Percentiles rank a stretch among this genome's conserved stretches.
These are phyloP conservation scores for Dicorynia guianensis DNA, from an alignment of 306 rosid species.

Conservation along the genomic window DNA sequence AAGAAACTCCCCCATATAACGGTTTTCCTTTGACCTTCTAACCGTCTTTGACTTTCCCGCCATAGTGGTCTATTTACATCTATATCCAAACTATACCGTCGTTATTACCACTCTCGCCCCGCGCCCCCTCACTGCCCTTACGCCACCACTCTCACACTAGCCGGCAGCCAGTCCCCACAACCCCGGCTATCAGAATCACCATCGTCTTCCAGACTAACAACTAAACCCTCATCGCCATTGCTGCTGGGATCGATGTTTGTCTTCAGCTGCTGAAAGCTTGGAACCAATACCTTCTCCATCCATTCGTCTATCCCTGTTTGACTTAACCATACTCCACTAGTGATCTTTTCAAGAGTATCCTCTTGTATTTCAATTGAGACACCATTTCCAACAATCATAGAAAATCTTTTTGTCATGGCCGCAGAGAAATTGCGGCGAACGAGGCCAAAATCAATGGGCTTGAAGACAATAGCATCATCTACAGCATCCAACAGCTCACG, in stretches of 20 bases:
- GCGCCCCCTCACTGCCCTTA: constrained; percentile 39
- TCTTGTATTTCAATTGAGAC: constrained; percentile 74
- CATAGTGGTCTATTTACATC: constrained; percentile 74
- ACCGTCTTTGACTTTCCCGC: constrained; percentile 55
- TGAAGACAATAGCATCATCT: constrained; percentile 80
- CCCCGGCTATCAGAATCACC: constrained; percentile 53
- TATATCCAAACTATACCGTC: constrained; percentile 47
- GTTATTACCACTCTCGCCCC: constrained; percentile 47
- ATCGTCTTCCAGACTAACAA: constrained; percentile 74
- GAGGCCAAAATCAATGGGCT: constrained; percentile 65
- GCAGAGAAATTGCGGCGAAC: constrained; percentile 57
- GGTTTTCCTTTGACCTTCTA: constrained; percentile 46
- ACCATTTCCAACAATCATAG: constrained; percentile 60
- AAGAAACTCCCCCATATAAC: constrained; percentile 35
- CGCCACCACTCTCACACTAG: constrained; percentile 60
- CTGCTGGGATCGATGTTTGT: constrained; percentile 39
- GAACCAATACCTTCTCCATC: constrained; percentile 74
- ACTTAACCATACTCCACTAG: constrained; percentile 84
- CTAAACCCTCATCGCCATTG: constrained; percentile 49
- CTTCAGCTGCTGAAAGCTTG: constrained; percentile 75
- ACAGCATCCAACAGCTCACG: constrained; percentile 69
- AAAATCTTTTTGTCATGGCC: constrained; percentile 58
- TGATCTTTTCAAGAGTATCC: constrained; percentile 76
- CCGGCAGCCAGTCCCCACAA: constrained; percentile 65
- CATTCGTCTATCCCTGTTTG: constrained; percentile 76